Conservation (phyloP, 257 asterid genomes). For the Verbena officinalis region DNA sequence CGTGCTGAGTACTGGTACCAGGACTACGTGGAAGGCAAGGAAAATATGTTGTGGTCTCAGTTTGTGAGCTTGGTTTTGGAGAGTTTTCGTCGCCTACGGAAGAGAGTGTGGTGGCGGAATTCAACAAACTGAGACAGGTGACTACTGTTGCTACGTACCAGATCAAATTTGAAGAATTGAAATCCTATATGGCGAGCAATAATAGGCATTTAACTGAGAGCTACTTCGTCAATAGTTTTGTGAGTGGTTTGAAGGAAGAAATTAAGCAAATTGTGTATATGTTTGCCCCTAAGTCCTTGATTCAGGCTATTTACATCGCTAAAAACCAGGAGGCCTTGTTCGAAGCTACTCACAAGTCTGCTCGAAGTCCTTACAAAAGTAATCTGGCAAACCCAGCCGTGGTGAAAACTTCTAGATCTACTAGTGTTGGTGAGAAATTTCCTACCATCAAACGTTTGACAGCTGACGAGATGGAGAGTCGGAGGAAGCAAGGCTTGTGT, state of each 20-base stretch:
- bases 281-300: neutral
- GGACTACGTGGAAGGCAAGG: neutral
- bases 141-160: neutral
- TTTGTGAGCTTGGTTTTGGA: neutral
- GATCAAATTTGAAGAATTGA: neutral
- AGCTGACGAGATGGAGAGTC: neutral
- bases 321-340: neutral
- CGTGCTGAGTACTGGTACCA: neutral
- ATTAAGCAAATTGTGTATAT: neutral
- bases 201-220: neutral
- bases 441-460: neutral
- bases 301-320: neutral
- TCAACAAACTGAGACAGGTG: neutral
- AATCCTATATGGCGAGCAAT: neutral
- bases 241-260: neutral
- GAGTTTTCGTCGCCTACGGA: neutral
- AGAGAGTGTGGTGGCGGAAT: neutral
- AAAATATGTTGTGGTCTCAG: neutral
- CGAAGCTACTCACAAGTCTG: neutral
- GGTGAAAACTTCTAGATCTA: too few species aligned
- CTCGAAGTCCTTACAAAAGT: too few species aligned
- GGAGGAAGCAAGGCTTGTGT: neutral
- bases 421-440: neutral
- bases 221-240: neutral
- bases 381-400: too few species aligned